Conservation (phyloP, 768 basidiomycete genomes). For the Trametes villosa region DNA sequence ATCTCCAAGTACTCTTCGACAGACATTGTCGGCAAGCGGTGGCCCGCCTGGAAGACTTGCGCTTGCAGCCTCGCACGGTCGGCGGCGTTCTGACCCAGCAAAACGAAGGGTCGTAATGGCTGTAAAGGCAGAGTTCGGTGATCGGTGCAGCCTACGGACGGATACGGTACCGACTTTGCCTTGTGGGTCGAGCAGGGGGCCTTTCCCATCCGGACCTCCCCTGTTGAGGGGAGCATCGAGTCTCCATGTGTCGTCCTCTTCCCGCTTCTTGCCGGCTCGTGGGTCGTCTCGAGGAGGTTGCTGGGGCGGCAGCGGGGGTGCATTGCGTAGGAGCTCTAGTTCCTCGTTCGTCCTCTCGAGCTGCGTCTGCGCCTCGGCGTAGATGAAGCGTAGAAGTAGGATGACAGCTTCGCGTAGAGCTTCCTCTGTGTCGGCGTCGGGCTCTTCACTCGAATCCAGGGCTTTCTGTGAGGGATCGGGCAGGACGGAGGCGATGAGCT, state of each 20-base stretch:
- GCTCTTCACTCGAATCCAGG: constrained; percentile 46
- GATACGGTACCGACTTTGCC: constrained; percentile 67
- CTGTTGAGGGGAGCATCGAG: constrained; percentile 56
- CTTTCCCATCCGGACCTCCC: constrained; percentile 49
- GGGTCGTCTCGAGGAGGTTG: constrained; percentile 40
- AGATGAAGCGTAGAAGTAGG: constrained; percentile 73
- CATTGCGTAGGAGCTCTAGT: constrained; percentile 63
- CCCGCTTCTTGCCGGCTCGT: constrained; percentile 42
- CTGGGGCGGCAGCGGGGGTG: constrained; percentile 46
- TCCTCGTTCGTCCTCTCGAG: constrained; percentile 75
- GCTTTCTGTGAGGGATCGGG: constrained; percentile 32
- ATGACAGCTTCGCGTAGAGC: constrained; percentile 67
- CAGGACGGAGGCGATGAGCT: constrained; percentile 67
- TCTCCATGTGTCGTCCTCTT: constrained; percentile 68
- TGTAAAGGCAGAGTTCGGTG: constrained; percentile 33
- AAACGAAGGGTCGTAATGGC: constrained; percentile 92
- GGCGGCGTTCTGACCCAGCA: constrained; percentile 71
- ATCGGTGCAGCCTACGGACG: too few species aligned
- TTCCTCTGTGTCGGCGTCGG: constrained; percentile 66
- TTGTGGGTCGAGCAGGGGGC: constrained; percentile 69
- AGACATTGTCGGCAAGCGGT: constrained; percentile 92
- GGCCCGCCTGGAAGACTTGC: constrained; percentile 83
- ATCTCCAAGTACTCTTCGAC: constrained; percentile 93
- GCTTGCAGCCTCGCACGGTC: constrained; percentile 75
- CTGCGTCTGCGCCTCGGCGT: constrained; percentile 69